Conservation (phyloP, 2,329 filamentous ascomycete species). For the Beauveria sp. region DNA sequence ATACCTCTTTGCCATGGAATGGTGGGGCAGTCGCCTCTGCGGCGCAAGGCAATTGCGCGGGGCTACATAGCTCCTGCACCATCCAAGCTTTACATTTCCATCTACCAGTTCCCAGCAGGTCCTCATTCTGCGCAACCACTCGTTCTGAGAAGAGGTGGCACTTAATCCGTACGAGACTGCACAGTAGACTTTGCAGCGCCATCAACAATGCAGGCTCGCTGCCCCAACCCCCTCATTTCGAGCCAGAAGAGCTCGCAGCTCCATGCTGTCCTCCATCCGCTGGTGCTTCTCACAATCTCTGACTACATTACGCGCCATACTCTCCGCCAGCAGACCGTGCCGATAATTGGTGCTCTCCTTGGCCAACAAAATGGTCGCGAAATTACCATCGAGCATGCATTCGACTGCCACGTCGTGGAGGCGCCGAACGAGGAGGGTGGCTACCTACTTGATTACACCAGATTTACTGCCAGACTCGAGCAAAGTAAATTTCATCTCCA, state of each 20-base stretch:
- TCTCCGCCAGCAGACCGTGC: conserved; percentile 64
- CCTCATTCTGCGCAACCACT: not conserved
- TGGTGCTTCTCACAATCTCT: conserved; percentile 92
- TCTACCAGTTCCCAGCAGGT: not conserved
- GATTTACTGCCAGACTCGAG: conserved; percentile 72
- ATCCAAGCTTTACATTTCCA: not conserved
- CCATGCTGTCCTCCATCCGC: conserved; percentile 79
- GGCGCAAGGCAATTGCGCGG: not conserved
- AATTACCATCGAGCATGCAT: conserved; percentile 87
- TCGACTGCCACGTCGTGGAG: conserved; percentile 61
- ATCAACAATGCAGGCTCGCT: conserved; percentile 38
- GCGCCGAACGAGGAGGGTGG: conserved; percentile 43
- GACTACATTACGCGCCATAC: conserved; percentile 93
- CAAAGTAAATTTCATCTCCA: conserved; percentile 54
- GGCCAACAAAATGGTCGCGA: conserved; percentile 87
- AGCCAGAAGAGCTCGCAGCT: conserved; percentile 64
- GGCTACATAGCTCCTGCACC: not conserved
- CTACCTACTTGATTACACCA: conserved; percentile 56
- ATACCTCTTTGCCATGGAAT: not conserved
- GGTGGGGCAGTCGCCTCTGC: not conserved
- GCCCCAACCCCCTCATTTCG: conserved; percentile 53
- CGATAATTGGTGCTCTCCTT: conserved; percentile 78
- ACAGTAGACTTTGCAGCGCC: not conserved
- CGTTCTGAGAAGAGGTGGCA: not conserved
- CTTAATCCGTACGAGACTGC: not conserved